Evolutionary conservation across 179 eudicot species (phyloP), one percentile per base, ranked within the genome.

Genomic region (Heliamphora ciliata): DNA sequence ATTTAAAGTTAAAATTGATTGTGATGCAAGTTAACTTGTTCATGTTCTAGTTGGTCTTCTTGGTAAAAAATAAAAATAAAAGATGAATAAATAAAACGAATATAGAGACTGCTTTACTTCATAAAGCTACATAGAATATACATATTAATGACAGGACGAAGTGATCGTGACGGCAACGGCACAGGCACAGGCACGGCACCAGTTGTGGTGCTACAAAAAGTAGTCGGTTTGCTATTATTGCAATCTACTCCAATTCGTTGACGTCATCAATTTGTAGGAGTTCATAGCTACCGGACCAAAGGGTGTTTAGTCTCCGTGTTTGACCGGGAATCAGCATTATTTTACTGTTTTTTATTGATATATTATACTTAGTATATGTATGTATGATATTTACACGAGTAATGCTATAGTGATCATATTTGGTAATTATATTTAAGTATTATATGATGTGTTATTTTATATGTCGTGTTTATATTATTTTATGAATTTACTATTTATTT

Each of bases 111-210:
- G 44, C 47, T 80, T 48, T 18, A 15, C 80, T 51, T 60, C 15
- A n/a, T 59, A 46, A 79, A n/a, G 50, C 70, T 44, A 76, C 60
- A 40, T 50, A 47, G 11, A 46, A 59, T 24, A 66, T 44, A 31
- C 14, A 71, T 81, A 58, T 44, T 81, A 51, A 15, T 74, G 44
- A 74, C 17, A 60, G 15, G 18, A 14, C 59, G 78, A 66, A 81
- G 86, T 84, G 84, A 70, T 81, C 86, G 86, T 84, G 81, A 81
- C 81, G 86, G 82, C 86, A 81, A 81, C 84, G 84, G 84, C 73
- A 82, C 63, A 7, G 8, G 31, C 2, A 21, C 24, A 21, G 4
- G 67, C 67, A 11, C 21, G 58, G 79, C 44, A 4, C 8, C 44
- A 6, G 31, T 6, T 6, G 54, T 64, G 54, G 8, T 2, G 9